These are phyloP conservation scores for Penicillium bovifimosum DNA, from an alignment of 495 filamentous ascomycete species.

Conservation along the genomic window DNA sequence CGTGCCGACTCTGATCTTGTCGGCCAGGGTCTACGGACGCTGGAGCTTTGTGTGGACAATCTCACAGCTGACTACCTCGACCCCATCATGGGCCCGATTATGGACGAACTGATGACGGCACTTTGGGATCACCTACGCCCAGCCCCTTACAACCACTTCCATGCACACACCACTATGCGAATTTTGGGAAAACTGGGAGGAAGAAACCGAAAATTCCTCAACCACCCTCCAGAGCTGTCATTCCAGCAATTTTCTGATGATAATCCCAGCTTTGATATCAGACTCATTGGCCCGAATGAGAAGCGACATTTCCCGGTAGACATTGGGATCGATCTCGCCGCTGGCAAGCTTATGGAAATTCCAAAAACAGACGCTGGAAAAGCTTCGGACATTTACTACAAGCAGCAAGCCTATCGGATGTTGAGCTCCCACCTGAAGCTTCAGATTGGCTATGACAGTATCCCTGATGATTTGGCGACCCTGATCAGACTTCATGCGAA, in stretches of 20 bases:
- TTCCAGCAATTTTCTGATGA: slow-evolving; percentile 87
- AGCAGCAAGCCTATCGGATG: slow-evolving; percentile 83
- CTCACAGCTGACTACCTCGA: slow-evolving; percentile 96
- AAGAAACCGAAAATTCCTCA: slow-evolving; percentile 90
- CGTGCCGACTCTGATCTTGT: slow-evolving; percentile 89
- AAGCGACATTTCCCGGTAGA: slow-evolving; percentile 82
- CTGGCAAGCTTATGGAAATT: slow-evolving; percentile 75
- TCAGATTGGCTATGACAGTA: slow-evolving; percentile 75
- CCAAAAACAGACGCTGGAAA: slow-evolving; percentile 60
- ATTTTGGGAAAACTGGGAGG: slow-evolving; percentile 97
- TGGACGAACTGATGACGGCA: slow-evolving; percentile 96
- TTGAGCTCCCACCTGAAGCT: slow-evolving; percentile 85
- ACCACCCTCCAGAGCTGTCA: slow-evolving; percentile 70
- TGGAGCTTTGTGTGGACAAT: slow-evolving; percentile 97
- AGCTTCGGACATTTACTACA: slow-evolving; percentile 79
- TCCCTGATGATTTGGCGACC: slow-evolving; percentile 83
- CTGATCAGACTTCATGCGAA: slow-evolving; percentile 82
- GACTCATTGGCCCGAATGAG: slow-evolving; percentile 78
- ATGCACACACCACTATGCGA: slow-evolving; percentile 96
- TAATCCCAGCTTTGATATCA: slow-evolving; percentile 74
- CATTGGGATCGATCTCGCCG: slow-evolving; percentile 81
- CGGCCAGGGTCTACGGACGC: slow-evolving; percentile 84
- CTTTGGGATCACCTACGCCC: slow-evolving; percentile 92
- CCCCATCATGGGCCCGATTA: slow-evolving; percentile 98
- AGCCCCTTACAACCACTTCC: slow-evolving; percentile 90